A percentile compares a stretch with the other conserved stretches of the same genome.
Evolutionary conservation across 23 red algal genomes (phyloP).

Genomic region (Gracilaria gracilis): DNA sequence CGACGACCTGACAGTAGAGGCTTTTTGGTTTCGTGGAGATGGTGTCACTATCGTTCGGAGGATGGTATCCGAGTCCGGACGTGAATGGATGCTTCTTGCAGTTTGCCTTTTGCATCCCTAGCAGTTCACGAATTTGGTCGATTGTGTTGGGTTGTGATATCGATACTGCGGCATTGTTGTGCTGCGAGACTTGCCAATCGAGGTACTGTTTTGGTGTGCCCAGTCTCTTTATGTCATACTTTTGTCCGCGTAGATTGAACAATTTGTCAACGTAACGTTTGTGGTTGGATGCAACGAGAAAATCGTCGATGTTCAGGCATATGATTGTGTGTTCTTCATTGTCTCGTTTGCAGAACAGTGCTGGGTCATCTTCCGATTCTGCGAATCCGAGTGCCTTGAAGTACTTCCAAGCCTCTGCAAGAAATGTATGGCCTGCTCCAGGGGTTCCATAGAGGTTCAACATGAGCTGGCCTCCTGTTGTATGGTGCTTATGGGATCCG

Average conservation of each 20-base stretch:
- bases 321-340: conserved; percentile 29
- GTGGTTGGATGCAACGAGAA: not conserved
- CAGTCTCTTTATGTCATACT: not conserved
- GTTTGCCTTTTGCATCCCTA: not conserved
- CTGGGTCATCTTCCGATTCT: no score
- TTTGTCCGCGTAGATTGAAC: not conserved
- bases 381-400: no score
- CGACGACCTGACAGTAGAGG: not conserved
- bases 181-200: not conserved
- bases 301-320: conserved; percentile 5
- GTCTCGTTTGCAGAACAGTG: no score
- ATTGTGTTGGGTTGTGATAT: not conserved
- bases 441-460: no score
- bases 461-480: no score
- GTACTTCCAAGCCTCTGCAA: no score
- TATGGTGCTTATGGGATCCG: no score
- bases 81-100: not conserved
- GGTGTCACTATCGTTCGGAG: not conserved
- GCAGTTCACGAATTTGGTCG: not conserved
- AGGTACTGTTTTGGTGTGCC: not conserved
- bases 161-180: not conserved
- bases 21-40: not conserved
- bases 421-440: no score
- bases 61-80: not conserved
- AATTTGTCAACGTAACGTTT: not conserved